Percentiles rank a stretch among this genome's conserved stretches.
These are phyloP conservation scores for Saccharomyces hybrid DNA, from an alignment of 1,139 yeast species.

Conservation along the genomic window DNA sequence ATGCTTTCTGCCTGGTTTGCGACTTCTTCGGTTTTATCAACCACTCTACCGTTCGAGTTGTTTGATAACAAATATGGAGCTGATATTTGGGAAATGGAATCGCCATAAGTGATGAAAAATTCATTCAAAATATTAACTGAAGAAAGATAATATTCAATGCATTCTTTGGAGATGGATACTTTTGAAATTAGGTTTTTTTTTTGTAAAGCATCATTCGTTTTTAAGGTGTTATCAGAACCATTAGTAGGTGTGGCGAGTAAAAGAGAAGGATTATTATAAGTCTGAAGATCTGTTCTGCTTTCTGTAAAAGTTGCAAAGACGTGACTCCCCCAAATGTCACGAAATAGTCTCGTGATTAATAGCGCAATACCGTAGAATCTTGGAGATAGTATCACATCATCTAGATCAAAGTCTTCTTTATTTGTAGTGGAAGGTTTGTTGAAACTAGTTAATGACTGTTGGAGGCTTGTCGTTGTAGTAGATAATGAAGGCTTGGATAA, in stretches of 20 bases:
- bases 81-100: conserved; percentile 54
- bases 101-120: conserved; percentile 51
- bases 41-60: conserved; percentile 9
- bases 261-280: neutral
- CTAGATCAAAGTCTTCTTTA: conserved; percentile 34
- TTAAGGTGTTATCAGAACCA: conserved; percentile 7
- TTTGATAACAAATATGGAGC: conserved; percentile 33
- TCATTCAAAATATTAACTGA: conserved; percentile 49
- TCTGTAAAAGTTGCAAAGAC: conserved; percentile 41
- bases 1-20: conserved; percentile 88
- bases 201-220: conserved; percentile 9
- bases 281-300: too few species aligned
- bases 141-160: conserved; percentile 60
- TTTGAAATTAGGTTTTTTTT: conserved; percentile 20
- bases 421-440: conserved; percentile 7
- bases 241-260: conserved; percentile 18
- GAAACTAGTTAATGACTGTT: conserved; percentile 6
- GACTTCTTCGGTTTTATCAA: conserved; percentile 35
- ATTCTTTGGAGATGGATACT: conserved; percentile 41
- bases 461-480: conserved; percentile 20
- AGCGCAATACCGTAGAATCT: conserved; percentile 84
- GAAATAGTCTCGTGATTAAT: conserved; percentile 66
- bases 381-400: conserved; percentile 80
- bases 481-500: conserved; percentile 21
- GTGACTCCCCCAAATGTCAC: conserved; percentile 68